Evolutionary conservation across 257 asterid species (phyloP), one percentile per base, ranked within the genome.

Genomic region (Cruciata laevipes): DNA sequence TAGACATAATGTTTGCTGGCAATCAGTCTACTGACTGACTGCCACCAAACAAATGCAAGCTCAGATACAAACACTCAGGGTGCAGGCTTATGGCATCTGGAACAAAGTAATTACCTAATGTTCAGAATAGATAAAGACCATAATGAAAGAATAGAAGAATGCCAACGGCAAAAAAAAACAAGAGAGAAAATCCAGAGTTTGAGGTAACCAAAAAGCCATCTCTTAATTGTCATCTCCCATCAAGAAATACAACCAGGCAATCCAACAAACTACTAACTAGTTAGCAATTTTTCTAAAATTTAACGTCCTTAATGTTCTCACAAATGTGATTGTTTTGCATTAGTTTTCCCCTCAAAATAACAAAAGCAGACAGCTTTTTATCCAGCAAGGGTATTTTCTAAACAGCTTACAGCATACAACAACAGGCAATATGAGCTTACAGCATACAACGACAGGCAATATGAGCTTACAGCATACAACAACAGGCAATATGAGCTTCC

Each of bases 11-110:
- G 66, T 75, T 57, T 37, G 72, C 69, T 70, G 95, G 89, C 98
- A 89, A 91, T 80, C 95, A 87, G 89, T 80, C 91, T 80, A 40
- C 62, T n/a, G 86, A 86, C 95, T 87, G 98, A 91, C 73, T 84
- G 92, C 95, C 96, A 71, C 71, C 60, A 70, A 74, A 47, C 60
- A 73, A 71, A 73, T 60, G 71, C 47, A 77, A 69, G 56, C 67
- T 69, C 72, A 40, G 65, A 38, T 57, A 64, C 16, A 63, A 74
- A 56, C 76, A 30, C 75, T 62, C n/a, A 56, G 49, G 44, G 57
- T 72, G 73, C 84, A 75, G 58, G 25, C 79, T 75, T 66, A 18
- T 21, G 55, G 53, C 51, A 69, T 23, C 86, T 80, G 84, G 40
- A 62, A 73, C 67, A 67, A 63, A n/a, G 61, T 24, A 16, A 21